Evolutionary conservation across 2,329 filamentous ascomycete genomes (phyloP).

Genomic region (Ophiosphaerella korrae): DNA sequence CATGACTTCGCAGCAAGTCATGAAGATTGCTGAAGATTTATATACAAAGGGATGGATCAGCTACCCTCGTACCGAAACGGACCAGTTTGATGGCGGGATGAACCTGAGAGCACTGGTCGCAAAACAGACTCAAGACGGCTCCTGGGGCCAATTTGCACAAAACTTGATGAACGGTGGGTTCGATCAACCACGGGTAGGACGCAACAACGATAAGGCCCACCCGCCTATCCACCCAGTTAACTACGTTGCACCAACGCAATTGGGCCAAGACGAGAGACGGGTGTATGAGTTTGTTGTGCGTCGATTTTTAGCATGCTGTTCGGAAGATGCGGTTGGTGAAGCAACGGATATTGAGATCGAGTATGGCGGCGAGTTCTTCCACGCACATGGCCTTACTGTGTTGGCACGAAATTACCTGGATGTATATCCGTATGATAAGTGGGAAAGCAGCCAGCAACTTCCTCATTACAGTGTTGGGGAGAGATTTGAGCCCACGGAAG

Average conservation of each 20-base stretch:
- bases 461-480: slow-evolving; percentile 82
- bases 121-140: slow-evolving; percentile 77
- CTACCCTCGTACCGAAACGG: slow-evolving; percentile 96
- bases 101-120: slow-evolving; percentile 78
- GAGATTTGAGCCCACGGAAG: slow-evolving; percentile 84
- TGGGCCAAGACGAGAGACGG: slow-evolving; percentile 70
- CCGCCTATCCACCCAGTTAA: slow-evolving; percentile 95
- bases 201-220: slow-evolving; percentile 94
- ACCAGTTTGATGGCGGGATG: slow-evolving; percentile 90
- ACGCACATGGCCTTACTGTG: slow-evolving; percentile 81
- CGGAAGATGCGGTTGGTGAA: slow-evolving; percentile 87
- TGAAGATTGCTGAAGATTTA: slow-evolving; percentile 81
- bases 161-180: slow-evolving; percentile 76
- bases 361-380: slow-evolving; percentile 84
- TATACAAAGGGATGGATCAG: slow-evolving; percentile 97
- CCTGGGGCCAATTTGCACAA: slow-evolving; percentile 83
- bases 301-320: slow-evolving; percentile 93
- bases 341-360: slow-evolving; percentile 82
- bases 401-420: slow-evolving; percentile 91
- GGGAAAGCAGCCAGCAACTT: slow-evolving; percentile 84
- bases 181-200: slow-evolving; percentile 78
- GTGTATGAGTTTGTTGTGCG: slow-evolving; percentile 93
- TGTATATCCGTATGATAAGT: slow-evolving; percentile 95
- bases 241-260: slow-evolving; percentile 68
- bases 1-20: slow-evolving; percentile 90